Conservation (phyloP, 139 green algal genomes). For the Coccomyxa sp. region DNA sequence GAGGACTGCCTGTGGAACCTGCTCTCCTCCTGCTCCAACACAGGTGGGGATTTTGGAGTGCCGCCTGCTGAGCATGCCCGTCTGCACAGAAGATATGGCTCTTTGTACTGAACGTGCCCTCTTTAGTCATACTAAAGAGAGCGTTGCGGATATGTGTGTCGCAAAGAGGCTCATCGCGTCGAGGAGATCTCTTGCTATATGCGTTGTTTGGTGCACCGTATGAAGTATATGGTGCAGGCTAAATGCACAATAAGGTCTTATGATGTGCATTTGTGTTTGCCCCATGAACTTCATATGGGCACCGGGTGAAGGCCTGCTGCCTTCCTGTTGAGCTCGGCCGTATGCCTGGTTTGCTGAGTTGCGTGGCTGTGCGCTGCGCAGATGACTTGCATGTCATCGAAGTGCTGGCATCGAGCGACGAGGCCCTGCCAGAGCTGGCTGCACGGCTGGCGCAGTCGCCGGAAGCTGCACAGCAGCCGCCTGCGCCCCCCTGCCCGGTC, state of each 20-base stretch:
- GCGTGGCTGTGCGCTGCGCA: conserved; percentile 1
- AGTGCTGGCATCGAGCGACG: conserved; percentile 54
- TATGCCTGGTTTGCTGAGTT: background rate
- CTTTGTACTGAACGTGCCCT: background rate
- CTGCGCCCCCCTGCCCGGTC: background rate
- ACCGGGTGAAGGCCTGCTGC: no score
- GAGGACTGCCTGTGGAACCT: conserved; percentile 83
- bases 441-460: conserved; percentile 3
- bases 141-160: background rate
- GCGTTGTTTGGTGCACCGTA: background rate
- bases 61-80: no score
- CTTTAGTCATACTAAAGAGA: background rate
- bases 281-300: no score
- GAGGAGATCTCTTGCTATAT: background rate
- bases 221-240: background rate
- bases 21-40: conserved; percentile 61
- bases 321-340: no score
- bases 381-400: conserved; percentile 49
- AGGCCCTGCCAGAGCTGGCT: conserved; percentile 51
- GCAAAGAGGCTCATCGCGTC: background rate
- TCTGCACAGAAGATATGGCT: background rate
- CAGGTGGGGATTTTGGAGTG: conserved; percentile 17
- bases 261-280: background rate
- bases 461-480: background rate
- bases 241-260: background rate